phyloP scores from a whole-genome alignment of 306 rosid genomes.

The Dalbergia cultrata region DNA sequence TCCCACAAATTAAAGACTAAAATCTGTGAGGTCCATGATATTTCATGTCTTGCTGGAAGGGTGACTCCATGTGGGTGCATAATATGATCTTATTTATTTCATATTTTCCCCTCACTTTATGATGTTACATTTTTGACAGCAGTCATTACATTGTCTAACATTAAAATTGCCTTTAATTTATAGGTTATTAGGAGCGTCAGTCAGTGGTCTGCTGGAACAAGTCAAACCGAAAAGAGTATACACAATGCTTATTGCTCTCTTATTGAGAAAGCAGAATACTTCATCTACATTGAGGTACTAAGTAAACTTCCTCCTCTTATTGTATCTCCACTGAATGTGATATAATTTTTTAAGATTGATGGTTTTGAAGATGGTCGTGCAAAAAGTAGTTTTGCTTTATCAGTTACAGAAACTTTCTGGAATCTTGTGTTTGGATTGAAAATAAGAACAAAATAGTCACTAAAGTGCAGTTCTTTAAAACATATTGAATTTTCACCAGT shows the following conservation, averaged over 20 bases:
- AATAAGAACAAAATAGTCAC: constrained; percentile 18
- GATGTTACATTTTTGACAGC: constrained; percentile 32
- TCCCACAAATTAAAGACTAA: constrained; percentile 10
- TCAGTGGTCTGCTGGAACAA: constrained; percentile 99
- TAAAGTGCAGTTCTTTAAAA: constrained; percentile 21
- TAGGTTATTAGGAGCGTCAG: constrained; percentile 98
- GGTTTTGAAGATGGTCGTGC: constrained; percentile 10
- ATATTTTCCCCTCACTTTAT: constrained; percentile 17
- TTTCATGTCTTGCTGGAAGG: constrained; percentile 31
- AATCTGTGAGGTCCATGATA: constrained; percentile 1
- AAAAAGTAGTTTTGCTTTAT: constrained; percentile 18
- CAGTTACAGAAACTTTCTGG: background rate
- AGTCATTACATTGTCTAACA: constrained; percentile 30
- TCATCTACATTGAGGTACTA: constrained; percentile 93
- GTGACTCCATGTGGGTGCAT: constrained; percentile 25
- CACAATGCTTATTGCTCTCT: constrained; percentile 95
- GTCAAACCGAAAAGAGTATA: constrained; percentile 94
- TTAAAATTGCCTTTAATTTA: constrained; percentile 41
- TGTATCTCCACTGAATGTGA: constrained; percentile 9
- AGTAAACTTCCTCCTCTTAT: constrained; percentile 30
- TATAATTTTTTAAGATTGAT: constrained; percentile 4
- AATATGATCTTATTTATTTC: constrained; percentile 33
- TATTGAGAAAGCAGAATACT: constrained; percentile 92
- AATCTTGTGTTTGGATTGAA: constrained; percentile 32
- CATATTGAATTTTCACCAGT: constrained; percentile 22